phyloP scores from a whole-genome alignment of 805 yeast genomes.

The Kodamaea hsintzibuensis region DNA sequence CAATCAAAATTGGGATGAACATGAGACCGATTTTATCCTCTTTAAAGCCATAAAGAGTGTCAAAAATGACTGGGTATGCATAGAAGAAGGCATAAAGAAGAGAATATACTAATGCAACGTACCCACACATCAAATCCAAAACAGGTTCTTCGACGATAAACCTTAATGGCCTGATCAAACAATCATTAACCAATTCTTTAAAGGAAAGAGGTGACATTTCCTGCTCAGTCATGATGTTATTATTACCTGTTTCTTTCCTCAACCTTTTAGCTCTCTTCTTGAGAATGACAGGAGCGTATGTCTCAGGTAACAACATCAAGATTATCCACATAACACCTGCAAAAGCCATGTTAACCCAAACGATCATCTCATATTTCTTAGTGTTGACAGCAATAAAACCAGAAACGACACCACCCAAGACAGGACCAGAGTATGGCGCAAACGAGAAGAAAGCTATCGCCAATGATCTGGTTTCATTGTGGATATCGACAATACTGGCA shows the following conservation, averaged over 20 bases:
- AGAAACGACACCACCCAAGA: slow-evolving; percentile 82
- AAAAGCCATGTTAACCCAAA: slow-evolving; percentile 93
- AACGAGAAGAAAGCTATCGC: slow-evolving; percentile 91
- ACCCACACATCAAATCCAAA: slow-evolving; percentile 76
- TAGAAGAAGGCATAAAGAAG: slow-evolving; percentile 90
- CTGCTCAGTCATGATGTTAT: slow-evolving; percentile 87
- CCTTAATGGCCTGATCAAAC: slow-evolving; percentile 77
- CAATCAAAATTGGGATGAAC: slow-evolving; percentile 88
- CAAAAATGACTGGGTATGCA: slow-evolving; percentile 90
- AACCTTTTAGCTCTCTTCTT: slow-evolving; percentile 63
- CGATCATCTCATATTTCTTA: slow-evolving; percentile 65
- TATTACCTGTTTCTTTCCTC: slow-evolving; percentile 79
- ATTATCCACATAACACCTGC: slow-evolving; percentile 81
- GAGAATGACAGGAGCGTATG: slow-evolving; percentile 81
- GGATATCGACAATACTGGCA: slow-evolving; percentile 89
- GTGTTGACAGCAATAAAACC: slow-evolving; percentile 80
- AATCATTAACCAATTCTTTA: slow-evolving; percentile 67
- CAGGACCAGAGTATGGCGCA: slow-evolving; percentile 93
- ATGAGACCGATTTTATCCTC: slow-evolving; percentile 82
- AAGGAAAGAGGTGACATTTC: slow-evolving; percentile 78
- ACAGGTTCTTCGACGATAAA: slow-evolving; percentile 83
- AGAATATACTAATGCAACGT: slow-evolving; percentile 89
- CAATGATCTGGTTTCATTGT: slow-evolving; percentile 76
- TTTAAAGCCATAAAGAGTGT: slow-evolving; percentile 70
- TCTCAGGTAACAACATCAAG: slow-evolving; percentile 75